Conservation (phyloP, 352 stramenopile species). For the Plasmopara halstedii region DNA sequence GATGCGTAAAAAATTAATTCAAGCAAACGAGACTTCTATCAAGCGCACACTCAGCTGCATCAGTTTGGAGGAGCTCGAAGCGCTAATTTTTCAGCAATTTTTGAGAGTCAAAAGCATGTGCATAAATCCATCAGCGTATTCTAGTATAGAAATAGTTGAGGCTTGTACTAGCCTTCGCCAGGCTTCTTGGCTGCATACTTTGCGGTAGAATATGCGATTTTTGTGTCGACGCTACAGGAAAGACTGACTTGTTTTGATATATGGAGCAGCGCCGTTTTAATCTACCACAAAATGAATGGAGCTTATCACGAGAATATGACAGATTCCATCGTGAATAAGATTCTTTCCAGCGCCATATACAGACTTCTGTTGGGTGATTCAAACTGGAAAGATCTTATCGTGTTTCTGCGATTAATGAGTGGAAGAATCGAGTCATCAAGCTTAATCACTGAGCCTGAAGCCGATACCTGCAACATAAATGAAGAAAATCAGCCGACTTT, state of each 20-base stretch:
- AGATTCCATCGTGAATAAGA: conserved; percentile 9
- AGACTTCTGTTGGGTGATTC: conserved; percentile 30
- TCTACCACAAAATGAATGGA: conserved; percentile 9
- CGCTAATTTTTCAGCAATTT: conserved; percentile 40
- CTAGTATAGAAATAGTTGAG: conserved; percentile 42
- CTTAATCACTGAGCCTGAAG: neutral
- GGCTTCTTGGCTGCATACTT: conserved; percentile 47
- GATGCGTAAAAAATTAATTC: conserved; percentile 36
- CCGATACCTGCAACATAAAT: neutral
- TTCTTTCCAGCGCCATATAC: conserved; percentile 30
- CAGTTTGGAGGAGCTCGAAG: conserved; percentile 36
- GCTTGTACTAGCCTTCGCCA: conserved; percentile 51
- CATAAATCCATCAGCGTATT: conserved; percentile 31
- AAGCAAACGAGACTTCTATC: conserved; percentile 20
- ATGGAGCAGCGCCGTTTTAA: conserved; percentile 15
- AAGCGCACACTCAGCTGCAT: conserved; percentile 19
- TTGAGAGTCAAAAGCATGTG: conserved; percentile 35
- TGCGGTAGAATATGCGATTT: conserved; percentile 30
- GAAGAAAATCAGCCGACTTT: conserved; percentile 5
- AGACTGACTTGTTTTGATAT: neutral
- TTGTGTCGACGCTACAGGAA: neutral
- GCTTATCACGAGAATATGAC: conserved; percentile 6
- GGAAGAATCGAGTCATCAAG: neutral
- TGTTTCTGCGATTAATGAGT: conserved; percentile 11
- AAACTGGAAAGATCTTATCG: conserved; percentile 31